Evolutionary conservation across 2,329 filamentous ascomycete genomes (phyloP), one percentile per base, ranked within the genome.

Genomic region (Chaetomium strumarium): DNA sequence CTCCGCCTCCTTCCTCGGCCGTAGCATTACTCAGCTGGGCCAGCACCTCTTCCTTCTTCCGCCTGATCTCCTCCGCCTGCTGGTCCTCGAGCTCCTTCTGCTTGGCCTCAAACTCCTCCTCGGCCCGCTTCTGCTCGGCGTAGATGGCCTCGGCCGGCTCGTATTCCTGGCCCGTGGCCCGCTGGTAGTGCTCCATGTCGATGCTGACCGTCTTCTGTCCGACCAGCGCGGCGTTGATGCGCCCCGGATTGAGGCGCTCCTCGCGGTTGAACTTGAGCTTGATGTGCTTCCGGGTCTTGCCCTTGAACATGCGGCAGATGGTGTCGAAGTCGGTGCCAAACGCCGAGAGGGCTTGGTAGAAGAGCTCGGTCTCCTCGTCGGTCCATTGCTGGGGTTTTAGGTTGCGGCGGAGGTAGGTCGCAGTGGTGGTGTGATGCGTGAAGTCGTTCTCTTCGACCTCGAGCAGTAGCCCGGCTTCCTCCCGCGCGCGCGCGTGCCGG

Each of bases 291-390:
- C 89, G 78, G 55, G 80, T 86, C 63, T 85, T 83, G 57, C 80
- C 78, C 1, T 83, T 80, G 63, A 95, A 91, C 77, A 90, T 83
- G 61, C 81, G 80, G 54, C 80, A 78, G 61, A 95, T 90, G 70
- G 88, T 88, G 66, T 85, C 79, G 64, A 93, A 95, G 65, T 92
- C 88, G 1, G 87, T 92, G 51, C 89, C 89, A 63, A 90, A 91
- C 76, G 85, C 86, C 52, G 76, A 72, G 2, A 95, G 75, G 1
- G 82, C 84, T 29, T 84, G 78, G 72, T 90, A 93, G 70, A 93
- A 93, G 41, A 80, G 74, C 51, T 87, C 84, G 3, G 86, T 92
- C 55, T 84, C 80, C 12, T 80, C 78, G n/a, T 80, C 75, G 46
- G 76, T 81, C 89, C 89, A 95, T 31, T 79, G 74, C 59, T 85